Evolutionary conservation across 306 rosid genomes (phyloP), one percentile per base, ranked within the genome.

Genomic region (Myrica gale): DNA sequence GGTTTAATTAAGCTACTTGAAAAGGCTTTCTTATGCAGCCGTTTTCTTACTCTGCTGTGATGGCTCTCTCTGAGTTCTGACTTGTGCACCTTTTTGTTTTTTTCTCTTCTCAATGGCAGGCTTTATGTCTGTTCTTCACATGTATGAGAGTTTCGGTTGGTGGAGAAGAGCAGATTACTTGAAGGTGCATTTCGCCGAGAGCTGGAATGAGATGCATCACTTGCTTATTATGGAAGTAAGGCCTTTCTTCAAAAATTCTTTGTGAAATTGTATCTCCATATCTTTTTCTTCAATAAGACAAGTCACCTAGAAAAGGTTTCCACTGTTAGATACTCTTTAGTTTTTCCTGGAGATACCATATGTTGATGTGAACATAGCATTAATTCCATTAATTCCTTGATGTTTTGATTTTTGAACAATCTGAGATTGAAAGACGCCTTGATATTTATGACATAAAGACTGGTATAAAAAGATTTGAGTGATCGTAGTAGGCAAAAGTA

Each of bases 201-300:
- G 99, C 90, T 92, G 97, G 99, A 92, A 95, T 85, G 99, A 92
- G 88, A 89, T 95, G 99, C 97, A 95, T 81, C 97, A 95, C 86
- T 90, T 95, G 86, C 97, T 95, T 79, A 92, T 95, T 82, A 95
- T 95, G 99, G 99, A 95, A 80, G 99, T 92, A 84, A 85, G 51
- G 63, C 69, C 72, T 78, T 73, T 69, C 74, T 76, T 58, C 13
- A 9, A 37, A 11, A 68, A 11, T 69, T 57, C 20, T 55, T 54
- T 51, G 60, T 69, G 50, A 43, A 43, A 42, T 17, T 7, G 50
- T 47, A 19, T 20, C 9, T 51, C 48, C 5, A 9, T 42, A 4
- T 5, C 16, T 10, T 5, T 45, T 26, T 50, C 15, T 61, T 61
- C 46, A 50, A 19, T 10, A 57, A 69, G 43, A 45, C 37, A 66